Conservation (phyloP, 108 stramenopile genomes). For the Fragilaria radians region DNA sequence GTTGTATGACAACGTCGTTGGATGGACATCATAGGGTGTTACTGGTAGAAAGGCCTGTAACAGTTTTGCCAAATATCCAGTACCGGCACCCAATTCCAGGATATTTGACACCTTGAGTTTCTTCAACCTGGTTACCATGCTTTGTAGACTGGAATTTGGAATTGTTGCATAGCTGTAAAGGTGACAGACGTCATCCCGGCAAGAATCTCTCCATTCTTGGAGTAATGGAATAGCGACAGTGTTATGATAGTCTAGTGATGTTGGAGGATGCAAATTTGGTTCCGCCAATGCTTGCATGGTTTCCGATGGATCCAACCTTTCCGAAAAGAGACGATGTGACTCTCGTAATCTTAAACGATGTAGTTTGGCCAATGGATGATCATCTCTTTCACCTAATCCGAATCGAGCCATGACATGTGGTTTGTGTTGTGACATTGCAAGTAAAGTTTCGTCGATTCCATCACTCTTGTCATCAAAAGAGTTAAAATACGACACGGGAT, state of each 20-base stretch:
- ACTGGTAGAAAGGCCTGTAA: conserved; percentile 17
- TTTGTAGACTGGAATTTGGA: conserved; percentile 3
- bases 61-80: conserved; percentile 45
- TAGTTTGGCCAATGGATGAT: conserved; percentile 20
- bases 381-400: neutral
- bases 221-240: conserved; percentile 38
- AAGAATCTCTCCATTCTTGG: conserved; percentile 51
- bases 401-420: neutral
- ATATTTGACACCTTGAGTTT: conserved; percentile 5
- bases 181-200: conserved; percentile 52
- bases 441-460: neutral
- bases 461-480: neutral
- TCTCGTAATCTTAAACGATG: conserved; percentile 24
- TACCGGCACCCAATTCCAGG: conserved; percentile 53
- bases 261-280: neutral
- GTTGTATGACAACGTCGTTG: conserved; percentile 20
- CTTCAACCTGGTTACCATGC: conserved; percentile 1
- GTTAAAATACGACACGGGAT: conserved; percentile 28
- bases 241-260: conserved; percentile 15
- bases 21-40: conserved; percentile 37
- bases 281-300: neutral
- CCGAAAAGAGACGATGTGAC: conserved; percentile 18
- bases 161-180: conserved; percentile 55
- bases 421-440: neutral
- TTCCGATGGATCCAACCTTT: conserved; percentile 10